Evolutionary conservation across 768 basidiomycete genomes (phyloP), one percentile per base, ranked within the genome.

Genomic region (Phylloporus sp.): DNA sequence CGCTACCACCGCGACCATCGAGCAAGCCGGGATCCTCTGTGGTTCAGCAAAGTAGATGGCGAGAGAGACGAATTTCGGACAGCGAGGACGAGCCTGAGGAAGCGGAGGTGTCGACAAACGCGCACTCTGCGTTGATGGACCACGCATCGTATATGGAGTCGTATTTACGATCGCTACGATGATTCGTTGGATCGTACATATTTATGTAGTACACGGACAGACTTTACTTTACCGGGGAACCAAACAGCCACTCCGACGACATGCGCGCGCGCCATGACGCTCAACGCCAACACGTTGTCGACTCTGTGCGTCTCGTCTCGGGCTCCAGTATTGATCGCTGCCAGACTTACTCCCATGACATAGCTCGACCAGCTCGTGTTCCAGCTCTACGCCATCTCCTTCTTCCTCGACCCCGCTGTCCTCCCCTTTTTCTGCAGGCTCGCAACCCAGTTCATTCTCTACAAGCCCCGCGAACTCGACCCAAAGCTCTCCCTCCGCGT

Each of bases 311-410:
- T 66, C 41, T 34, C 44, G 31, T 32, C 42, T 23, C 27, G n/a
- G n/a, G n/a, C n/a, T n/a, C n/a, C n/a, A n/a, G n/a, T n/a, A n/a
- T n/a, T n/a, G n/a, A 4, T 29, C 34, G 42, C 49, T 35, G 43
- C 56, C 42, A 18, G 14, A 27, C 29, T 31, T 35, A 52, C 43
- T 31, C 39, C 34, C 39, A 49, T 46, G 27, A 28, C 37, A 36
- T 42, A 89, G 88, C 75, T 89, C 62, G 82, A 89, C 64, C 66
- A 74, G 48, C 67, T 88, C 26, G 71, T 86, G 49, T 84, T 84
- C 68, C 84, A 88, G 61, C 69, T 90, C 52, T 79, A 85, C 64
- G 75, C 80, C 41, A 62, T 89, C 47, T 89, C 86, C 34, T 90
- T 86, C 74, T 78, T 90, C 66, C 72, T 85, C 88, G 8, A 75